phyloP scores from a whole-genome alignment of 768 basidiomycete species.

The Pleurotus giganteus region DNA sequence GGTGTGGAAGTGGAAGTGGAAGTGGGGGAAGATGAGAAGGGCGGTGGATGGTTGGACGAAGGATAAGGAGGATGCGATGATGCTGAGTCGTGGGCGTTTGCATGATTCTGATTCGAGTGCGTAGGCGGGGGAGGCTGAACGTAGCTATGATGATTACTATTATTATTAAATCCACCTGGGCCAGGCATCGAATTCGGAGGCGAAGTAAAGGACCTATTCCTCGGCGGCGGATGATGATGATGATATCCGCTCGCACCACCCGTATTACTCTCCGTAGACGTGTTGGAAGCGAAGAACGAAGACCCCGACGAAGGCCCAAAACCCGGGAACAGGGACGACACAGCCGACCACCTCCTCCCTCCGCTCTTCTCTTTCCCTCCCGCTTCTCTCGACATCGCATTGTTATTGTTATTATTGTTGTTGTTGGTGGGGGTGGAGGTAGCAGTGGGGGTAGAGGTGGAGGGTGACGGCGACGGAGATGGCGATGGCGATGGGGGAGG shows the following conservation, averaged over 20 bases:
- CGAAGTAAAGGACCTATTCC: slow-evolving; percentile 17
- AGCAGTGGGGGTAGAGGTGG: too few relatives aligned
- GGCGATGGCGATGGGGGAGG: slow-evolving; percentile 11
- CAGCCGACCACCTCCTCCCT: slow-evolving; percentile 42
- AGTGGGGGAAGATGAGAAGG: slow-evolving; percentile 24
- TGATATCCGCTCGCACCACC: slow-evolving; percentile 8
- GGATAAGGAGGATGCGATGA: slow-evolving; percentile 16
- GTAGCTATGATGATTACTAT: too few relatives aligned
- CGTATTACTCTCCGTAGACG: too few relatives aligned
- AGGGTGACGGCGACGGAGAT: too few relatives aligned
- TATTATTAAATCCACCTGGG: not conserved
- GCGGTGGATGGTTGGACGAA: slow-evolving; percentile 2
- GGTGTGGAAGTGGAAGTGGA: slow-evolving; percentile 19
- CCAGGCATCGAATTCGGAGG: slow-evolving; percentile 7
- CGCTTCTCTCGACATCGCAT: slow-evolving; percentile 14
- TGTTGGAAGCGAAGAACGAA: slow-evolving; percentile 17
- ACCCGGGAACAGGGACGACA: slow-evolving; percentile 37
- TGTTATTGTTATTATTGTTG: not conserved
- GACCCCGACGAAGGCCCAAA: slow-evolving; percentile 30
- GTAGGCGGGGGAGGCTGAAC: not conserved
- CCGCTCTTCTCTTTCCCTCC: not conserved
- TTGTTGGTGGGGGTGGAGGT: too few relatives aligned
- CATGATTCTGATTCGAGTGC: not conserved
- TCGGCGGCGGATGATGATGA: not conserved
- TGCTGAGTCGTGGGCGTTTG: slow-evolving; percentile 4